Evolutionary conservation across 345 rosid species (phyloP), one percentile per base, ranked within the genome.

Genomic region (Eucalyptus pauciflora): DNA sequence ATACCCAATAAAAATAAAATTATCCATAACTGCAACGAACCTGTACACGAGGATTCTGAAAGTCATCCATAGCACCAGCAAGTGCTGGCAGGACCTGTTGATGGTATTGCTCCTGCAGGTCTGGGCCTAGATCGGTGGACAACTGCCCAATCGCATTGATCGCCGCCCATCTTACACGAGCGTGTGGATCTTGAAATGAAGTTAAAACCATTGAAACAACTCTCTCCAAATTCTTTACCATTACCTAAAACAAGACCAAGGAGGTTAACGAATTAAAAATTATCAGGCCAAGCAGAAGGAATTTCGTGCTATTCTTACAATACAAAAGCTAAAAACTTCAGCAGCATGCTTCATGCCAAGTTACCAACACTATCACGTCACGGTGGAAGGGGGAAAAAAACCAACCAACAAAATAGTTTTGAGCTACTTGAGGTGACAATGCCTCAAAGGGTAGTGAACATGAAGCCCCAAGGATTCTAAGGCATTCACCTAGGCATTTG

Each of bases 81-180:
- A 98, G 91, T 43, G 99, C 97, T 1, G 99, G 99, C 86, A 98
- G 94, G 85, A 98, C 98, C 43, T 93, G 94, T 50, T 92, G 95
- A 90, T 98, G 99, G 91, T 96, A 96, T 86, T 95, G 99, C 87
- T 95, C 97, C 93, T 98, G 99, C 96, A 98, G 94, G 93, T 97
- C 99, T 43, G 99, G 99, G 89, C 99, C 99, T 93, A 98, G 92
- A 92, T 98, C 99, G 1, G 99, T 98, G 60, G 99, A 98, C 94
- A 98, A 89, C 90, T 98, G 99, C 79, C 99, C 99, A 87, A 98
- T 93, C 22, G 99, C 99, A 91, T 98, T 98, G 56, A 98, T 97
- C n/a, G 99, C 99, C 43, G 99, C 99, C 99, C 99, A 98, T 71
- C 99, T 96, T 51, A 96, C 99, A 48, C 99, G 98, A 25, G 99